These are phyloP conservation scores for Cajanus cajan DNA, from an alignment of 306 rosid species.

Conservation along the genomic window DNA sequence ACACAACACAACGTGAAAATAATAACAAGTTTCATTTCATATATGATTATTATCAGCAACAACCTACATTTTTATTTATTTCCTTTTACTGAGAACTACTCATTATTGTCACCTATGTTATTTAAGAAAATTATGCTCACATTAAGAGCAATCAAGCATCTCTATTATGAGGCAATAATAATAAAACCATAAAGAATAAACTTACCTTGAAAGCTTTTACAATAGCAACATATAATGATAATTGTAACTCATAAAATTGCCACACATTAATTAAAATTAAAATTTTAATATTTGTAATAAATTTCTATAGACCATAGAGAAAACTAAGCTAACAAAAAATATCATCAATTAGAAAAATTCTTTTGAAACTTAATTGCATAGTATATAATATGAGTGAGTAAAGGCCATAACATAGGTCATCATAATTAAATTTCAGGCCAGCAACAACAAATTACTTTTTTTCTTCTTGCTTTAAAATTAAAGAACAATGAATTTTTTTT, in stretches of 20 bases:
- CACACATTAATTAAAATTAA: not conserved
- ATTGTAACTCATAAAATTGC: not conserved
- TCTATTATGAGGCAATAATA: not conserved
- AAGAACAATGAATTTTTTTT: too few relatives aligned
- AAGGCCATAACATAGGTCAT: not conserved
- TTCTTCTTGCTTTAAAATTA: not conserved
- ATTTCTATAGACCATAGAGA: slow-evolving; percentile 1
- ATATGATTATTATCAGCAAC: not conserved
- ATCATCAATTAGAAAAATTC: not conserved
- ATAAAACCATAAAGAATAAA: not conserved
- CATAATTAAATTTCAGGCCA: not conserved
- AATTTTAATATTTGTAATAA: not conserved
- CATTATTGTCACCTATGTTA: not conserved
- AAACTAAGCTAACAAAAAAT: not conserved
- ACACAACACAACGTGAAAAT: not conserved
- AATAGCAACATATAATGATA: slow-evolving; percentile 23
- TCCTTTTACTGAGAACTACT: not conserved
- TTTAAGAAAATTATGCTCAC: not conserved
- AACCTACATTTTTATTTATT: not conserved
- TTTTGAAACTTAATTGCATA: not conserved
- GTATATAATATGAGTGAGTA: not conserved
- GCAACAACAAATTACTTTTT: not conserved
- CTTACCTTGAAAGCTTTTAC: slow-evolving; percentile 80
- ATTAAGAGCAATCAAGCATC: not conserved
- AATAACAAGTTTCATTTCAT: not conserved